Percentiles rank a stretch among this genome's conserved stretches.
These are phyloP conservation scores for Apiospora aurea DNA, from an alignment of 2,329 filamentous ascomycete genomes.

Conservation along the genomic window DNA sequence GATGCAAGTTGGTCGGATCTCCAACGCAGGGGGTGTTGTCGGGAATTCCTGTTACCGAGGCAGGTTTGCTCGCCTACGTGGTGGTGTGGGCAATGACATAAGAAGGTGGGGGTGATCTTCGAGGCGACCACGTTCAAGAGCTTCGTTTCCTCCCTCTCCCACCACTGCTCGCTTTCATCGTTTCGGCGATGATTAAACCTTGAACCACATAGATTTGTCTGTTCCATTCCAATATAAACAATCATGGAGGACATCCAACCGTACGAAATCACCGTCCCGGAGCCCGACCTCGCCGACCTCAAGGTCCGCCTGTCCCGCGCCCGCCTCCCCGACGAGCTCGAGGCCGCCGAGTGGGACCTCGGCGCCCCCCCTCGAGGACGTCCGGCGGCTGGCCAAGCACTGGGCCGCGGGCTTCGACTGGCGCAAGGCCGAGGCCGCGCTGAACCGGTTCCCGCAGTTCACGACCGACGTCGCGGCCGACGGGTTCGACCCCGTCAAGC, in stretches of 20 bases:
- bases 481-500: slow-evolving; percentile 63
- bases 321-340: slow-evolving; percentile 64
- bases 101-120: background rate
- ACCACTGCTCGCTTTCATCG: too few relatives aligned
- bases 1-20: background rate
- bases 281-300: slow-evolving; percentile 59
- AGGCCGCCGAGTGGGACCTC: slow-evolving; percentile 60
- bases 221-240: slow-evolving; percentile 15
- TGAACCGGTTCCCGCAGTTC: slow-evolving; percentile 69
- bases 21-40: background rate
- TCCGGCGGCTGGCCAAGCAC: slow-evolving; percentile 63
- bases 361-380: slow-evolving; percentile 66
- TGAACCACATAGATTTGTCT: background rate
- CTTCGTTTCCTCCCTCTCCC: too few relatives aligned
- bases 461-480: slow-evolving; percentile 59
- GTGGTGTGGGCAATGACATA: background rate
- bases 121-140: background rate
- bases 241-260: slow-evolving; percentile 31
- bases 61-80: background rate
- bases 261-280: slow-evolving; percentile 59
- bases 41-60: background rate
- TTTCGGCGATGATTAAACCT: too few relatives aligned
- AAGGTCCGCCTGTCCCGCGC: slow-evolving; percentile 61
- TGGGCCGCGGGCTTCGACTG: slow-evolving; percentile 69
- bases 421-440: slow-evolving; percentile 61